A percentile compares a stretch with the other conserved stretches of the same genome.
Evolutionary conservation across 169 alveolate species (phyloP).

Genomic region (Miamiensis avidus): DNA sequence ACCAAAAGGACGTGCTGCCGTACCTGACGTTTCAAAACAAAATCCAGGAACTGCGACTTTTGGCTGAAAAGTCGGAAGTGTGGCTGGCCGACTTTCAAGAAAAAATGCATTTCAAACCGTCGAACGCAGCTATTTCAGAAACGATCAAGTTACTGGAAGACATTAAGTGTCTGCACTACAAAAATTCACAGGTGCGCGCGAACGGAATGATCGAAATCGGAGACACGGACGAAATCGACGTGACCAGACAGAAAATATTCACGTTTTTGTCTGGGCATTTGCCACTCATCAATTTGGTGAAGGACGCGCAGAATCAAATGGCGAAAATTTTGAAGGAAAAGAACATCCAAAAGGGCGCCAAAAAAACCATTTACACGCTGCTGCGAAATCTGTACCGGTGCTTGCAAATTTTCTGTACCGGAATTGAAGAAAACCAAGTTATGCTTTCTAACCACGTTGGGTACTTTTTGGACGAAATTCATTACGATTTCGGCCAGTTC

Average conservation of each 20-base stretch:
- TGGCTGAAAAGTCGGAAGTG: conserved; percentile 6
- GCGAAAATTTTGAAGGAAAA: conserved; percentile 26
- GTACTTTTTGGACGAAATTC: conserved; percentile 38
- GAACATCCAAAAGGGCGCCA: neutral
- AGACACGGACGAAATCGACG: neutral
- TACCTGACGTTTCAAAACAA: neutral
- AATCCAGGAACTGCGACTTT: neutral
- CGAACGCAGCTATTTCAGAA: neutral
- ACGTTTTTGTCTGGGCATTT: conserved; percentile 33
- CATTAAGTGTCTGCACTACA: neutral
- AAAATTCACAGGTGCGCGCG: neutral
- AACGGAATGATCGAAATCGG: neutral
- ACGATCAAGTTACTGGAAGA: neutral
- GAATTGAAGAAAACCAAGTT: conserved; percentile 18
- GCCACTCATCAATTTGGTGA: conserved; percentile 37
- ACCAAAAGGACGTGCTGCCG: conserved; percentile 15
- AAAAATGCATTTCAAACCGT: neutral
- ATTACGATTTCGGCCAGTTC: conserved; percentile 34
- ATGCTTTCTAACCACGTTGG: conserved; percentile 26
- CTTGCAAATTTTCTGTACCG: conserved; percentile 27
- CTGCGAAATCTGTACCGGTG: conserved; percentile 23
- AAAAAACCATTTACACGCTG: conserved; percentile 18
- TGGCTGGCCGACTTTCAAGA: conserved; percentile 11
- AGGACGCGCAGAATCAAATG: conserved; percentile 39
- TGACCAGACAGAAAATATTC: conserved; percentile 15